Evolutionary conservation across 208 protist genomes (phyloP), one percentile per base, ranked within the genome.

Genomic region (Leishmania arabica): DNA sequence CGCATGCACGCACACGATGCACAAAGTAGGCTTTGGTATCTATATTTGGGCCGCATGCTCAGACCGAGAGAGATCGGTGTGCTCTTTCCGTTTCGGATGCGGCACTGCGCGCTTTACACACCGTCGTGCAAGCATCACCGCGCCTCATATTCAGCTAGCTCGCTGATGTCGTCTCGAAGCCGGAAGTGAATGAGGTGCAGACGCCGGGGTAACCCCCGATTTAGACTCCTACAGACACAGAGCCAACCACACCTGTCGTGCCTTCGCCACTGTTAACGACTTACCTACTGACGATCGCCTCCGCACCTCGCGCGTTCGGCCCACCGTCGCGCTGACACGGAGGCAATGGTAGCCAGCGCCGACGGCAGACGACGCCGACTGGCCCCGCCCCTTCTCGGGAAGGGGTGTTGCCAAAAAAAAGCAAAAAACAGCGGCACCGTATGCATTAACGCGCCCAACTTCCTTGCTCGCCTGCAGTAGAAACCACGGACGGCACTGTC

Each of bases 81-180:
- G 15, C 15, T 69, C 11, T 17, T 69, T 69, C 64, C n/a, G 15
- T 24, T 37, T 69, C 34, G 7, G 2, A 62, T 62, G 56, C 8
- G 24, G 1, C 56, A 62, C 56, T 24, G 56, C n/a, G 56, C 56
- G 24, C 24, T 5, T 11, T 62, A 31, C 56, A 7, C 2, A 13
- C 1, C 24, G 7, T 13, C 70, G 42, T 53, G 17, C 31, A 73
- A 47, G 6, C 34, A n/a, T 40, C 24, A n/a, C 19, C 24, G 27
- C 47, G 2, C 40, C 60, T 7, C 7, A 87, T 89, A 83, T 77
- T 89, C 21, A 84, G 80, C 60, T 87, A 83, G 86, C 81, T 89
- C 31, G 79, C 80, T 0, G 80, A 80, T 1, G n/a, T 34, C 7
- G 79, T 58, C 27, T 74, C 65, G 34, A 75, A 65, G 19, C 2